Evolutionary conservation across 352 stramenopile genomes (phyloP).

Genomic region (Phytophthora crassamura): DNA sequence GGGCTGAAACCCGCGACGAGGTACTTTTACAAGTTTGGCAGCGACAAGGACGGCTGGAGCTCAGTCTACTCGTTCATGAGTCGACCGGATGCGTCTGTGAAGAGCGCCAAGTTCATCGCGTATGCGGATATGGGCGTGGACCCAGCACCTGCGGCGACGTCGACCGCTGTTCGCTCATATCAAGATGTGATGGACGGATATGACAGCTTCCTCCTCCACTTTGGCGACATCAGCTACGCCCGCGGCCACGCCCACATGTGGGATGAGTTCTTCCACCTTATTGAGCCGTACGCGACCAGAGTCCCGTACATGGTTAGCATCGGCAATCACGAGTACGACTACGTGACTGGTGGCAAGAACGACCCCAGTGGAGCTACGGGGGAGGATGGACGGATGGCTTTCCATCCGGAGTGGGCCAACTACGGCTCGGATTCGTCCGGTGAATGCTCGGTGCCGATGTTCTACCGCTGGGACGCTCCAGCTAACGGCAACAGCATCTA

Average conservation of each 20-base stretch:
- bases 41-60: slow-evolving; percentile 79
- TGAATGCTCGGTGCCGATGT: slow-evolving; percentile 83
- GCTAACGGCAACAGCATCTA: slow-evolving; percentile 74
- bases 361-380: slow-evolving; percentile 62
- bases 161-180: slow-evolving; percentile 67
- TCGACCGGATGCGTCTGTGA: slow-evolving; percentile 38
- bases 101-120: slow-evolving; percentile 74
- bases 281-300: slow-evolving; percentile 70
- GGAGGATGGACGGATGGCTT: slow-evolving; percentile 63
- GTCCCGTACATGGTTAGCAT: slow-evolving; percentile 86
- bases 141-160: slow-evolving; percentile 58
- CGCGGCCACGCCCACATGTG: slow-evolving; percentile 64
- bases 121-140: slow-evolving; percentile 87
- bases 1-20: slow-evolving; percentile 40
- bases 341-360: slow-evolving; percentile 56
- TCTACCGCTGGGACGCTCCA: slow-evolving; percentile 72
- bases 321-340: slow-evolving; percentile 86
- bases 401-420: slow-evolving; percentile 76
- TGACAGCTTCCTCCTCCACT: slow-evolving; percentile 76
- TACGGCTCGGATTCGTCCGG: slow-evolving; percentile 74
- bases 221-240: slow-evolving; percentile 82
- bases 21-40: slow-evolving; percentile 88
- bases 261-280: slow-evolving; percentile 81
- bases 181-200: slow-evolving; percentile 73
- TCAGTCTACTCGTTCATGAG: slow-evolving; percentile 68